Evolutionary conservation across 2,329 filamentous ascomycete species (phyloP), one percentile per base, ranked within the genome.

Genomic region (Paramyrothecium roridum): DNA sequence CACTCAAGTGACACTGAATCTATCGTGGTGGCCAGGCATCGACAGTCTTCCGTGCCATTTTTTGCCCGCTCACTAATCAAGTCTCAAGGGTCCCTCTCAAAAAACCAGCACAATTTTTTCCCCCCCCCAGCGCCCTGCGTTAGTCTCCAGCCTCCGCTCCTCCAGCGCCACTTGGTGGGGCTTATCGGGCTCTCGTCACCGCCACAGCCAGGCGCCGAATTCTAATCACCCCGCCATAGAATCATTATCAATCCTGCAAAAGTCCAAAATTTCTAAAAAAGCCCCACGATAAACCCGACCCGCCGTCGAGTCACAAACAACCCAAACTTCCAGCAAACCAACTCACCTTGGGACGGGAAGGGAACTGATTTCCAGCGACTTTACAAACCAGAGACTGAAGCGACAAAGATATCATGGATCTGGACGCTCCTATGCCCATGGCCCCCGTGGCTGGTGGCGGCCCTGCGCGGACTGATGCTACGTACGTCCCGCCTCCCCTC

Each of bases 371-470:
- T n/a, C n/a, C n/a, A n/a, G n/a, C n/a, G n/a, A n/a, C n/a, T n/a
- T n/a, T n/a, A n/a, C n/a, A n/a, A n/a, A n/a, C n/a, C n/a, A n/a
- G n/a, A n/a, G n/a, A n/a, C n/a, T n/a, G n/a, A n/a, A n/a, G n/a
- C 20, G 19, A 13, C 46, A 23, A 16, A 23, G 19, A 19, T 10
- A 22, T 21, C 49, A 51, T 51, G 49, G 49, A 51, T 51, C 6
- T 51, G 23, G 49, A 51, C 19, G 49, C 49, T 19, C 49, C 49
- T 19, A 51, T 51, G 49, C 22, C 49, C n/a, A 51, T 51, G 19
- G 49, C 49, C 30, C 49, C 49, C 13, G 20, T 20, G 19, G 49
- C 33, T 19, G 49, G 49, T 19, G 49, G 49, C 49, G 49, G 49
- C 49, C 17, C 20, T 33, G 26, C 21, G 30, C 49, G 49, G 10